Percentiles rank a stretch among this genome's conserved stretches.
Evolutionary conservation across 352 stramenopile genomes (phyloP).

Genomic region (Phytophthora macrochlamydospora): DNA sequence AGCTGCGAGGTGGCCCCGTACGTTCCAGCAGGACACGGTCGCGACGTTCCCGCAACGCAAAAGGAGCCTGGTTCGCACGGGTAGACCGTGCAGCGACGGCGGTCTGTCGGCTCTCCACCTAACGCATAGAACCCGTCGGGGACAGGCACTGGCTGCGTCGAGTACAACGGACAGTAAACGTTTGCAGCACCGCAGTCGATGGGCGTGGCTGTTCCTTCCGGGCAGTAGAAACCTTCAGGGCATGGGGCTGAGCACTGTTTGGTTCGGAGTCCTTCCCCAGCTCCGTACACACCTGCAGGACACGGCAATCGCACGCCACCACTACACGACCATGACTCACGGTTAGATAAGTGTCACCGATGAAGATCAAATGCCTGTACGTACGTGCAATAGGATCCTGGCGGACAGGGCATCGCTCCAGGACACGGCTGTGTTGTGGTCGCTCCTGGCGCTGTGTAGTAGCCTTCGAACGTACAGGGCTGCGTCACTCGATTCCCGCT

Average conservation of each 20-base stretch:
- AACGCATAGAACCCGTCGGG: slow-evolving; percentile 53
- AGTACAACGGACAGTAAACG: slow-evolving; percentile 69
- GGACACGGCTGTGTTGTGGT: slow-evolving; percentile 50
- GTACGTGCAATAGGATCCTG: slow-evolving; percentile 72
- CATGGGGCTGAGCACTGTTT: slow-evolving; percentile 60
- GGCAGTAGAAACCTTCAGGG: slow-evolving; percentile 70
- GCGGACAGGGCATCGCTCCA: slow-evolving; percentile 39
- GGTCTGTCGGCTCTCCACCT: slow-evolving; percentile 21
- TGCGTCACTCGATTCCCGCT: slow-evolving; percentile 12
- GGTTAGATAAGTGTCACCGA: too few species aligned
- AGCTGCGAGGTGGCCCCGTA: slow-evolving; percentile 49
- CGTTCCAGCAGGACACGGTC: slow-evolving; percentile 51
- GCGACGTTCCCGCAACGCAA: slow-evolving; percentile 48
- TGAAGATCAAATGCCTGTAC: slow-evolving; percentile 2
- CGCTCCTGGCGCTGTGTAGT: slow-evolving; percentile 44
- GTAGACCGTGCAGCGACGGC: slow-evolving; percentile 27
- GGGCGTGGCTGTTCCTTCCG: slow-evolving; percentile 36
- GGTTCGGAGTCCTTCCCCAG: slow-evolving; percentile 37
- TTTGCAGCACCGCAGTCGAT: slow-evolving; percentile 48
- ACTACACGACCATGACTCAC: slow-evolving; percentile 20
- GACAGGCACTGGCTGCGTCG: slow-evolving; percentile 29
- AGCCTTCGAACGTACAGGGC: slow-evolving; percentile 55
- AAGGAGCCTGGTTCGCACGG: slow-evolving; percentile 63
- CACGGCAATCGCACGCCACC: slow-evolving; percentile 44
- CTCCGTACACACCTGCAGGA: slow-evolving; percentile 68